phyloP scores from a whole-genome alignment of 441 rosid genomes.

The Isatis lusitanica region DNA sequence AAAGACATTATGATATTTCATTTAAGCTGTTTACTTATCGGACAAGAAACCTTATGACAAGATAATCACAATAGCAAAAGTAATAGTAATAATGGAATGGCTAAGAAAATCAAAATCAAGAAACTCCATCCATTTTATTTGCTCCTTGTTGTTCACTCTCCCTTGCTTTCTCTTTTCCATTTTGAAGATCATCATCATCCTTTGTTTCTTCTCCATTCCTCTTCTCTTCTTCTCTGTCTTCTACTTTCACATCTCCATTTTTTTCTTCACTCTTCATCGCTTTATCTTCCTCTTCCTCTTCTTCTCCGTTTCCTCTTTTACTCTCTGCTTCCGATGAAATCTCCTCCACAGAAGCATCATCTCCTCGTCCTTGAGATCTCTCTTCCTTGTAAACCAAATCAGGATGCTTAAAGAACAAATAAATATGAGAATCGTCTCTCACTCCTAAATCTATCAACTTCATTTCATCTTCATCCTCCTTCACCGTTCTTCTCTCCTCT shows the following conservation, averaged over 20 bases:
- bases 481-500: constrained; percentile 22
- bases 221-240: not conserved
- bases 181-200: not conserved
- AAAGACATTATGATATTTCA: not conserved
- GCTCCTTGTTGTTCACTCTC: constrained; percentile 7
- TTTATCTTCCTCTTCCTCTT: not conserved
- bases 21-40: not conserved
- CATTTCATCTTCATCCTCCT: constrained; percentile 39
- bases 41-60: constrained; percentile 2
- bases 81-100: not conserved
- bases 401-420: constrained; percentile 50
- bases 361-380: constrained; percentile 3
- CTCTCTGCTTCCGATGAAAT: constrained; percentile 18
- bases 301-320: not conserved
- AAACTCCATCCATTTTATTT: not conserved
- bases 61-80: constrained; percentile 4
- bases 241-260: not conserved
- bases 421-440: constrained; percentile 55
- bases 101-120: not conserved
- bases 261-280: not conserved
- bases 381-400: constrained; percentile 38
- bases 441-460: constrained; percentile 51
- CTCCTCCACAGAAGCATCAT: constrained; percentile 17
- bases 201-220: not conserved
- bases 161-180: not conserved